Evolutionary conservation across 805 yeast species (phyloP).

Genomic region (Metschnikowia cubensis): DNA sequence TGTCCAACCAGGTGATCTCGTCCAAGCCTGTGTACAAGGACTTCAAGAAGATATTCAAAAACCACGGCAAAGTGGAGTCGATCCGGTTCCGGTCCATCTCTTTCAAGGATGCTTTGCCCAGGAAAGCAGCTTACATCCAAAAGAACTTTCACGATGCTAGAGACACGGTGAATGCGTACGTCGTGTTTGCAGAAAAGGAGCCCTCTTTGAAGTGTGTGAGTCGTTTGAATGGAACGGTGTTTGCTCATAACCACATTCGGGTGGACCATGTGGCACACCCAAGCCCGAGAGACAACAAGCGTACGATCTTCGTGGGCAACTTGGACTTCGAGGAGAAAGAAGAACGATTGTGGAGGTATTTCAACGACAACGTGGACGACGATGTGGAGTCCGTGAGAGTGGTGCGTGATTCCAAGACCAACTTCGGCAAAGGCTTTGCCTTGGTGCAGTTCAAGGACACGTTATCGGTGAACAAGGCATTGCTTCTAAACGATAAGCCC

Average conservation of each 20-base stretch:
- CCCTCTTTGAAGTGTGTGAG: slow-evolving; percentile 45
- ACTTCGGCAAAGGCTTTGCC: slow-evolving; percentile 96
- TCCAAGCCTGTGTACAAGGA: slow-evolving; percentile 56
- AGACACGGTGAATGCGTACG: slow-evolving; percentile 82
- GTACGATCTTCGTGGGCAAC: slow-evolving; percentile 89
- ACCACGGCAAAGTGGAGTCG: slow-evolving; percentile 58
- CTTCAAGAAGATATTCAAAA: slow-evolving; percentile 60
- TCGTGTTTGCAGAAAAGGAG: slow-evolving; percentile 63
- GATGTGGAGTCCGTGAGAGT: slow-evolving; percentile 86
- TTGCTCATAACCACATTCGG: slow-evolving; percentile 72
- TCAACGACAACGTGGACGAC: slow-evolving; percentile 42
- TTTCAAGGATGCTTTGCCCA: slow-evolving; percentile 79
- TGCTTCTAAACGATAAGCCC: slow-evolving; percentile 69
- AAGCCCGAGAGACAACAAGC: slow-evolving; percentile 73
- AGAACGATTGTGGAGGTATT: slow-evolving; percentile 83
- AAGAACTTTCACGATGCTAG: slow-evolving; percentile 72
- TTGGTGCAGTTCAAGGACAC: slow-evolving; percentile 83
- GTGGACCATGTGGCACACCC: slow-evolving; percentile 96
- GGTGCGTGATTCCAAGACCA: slow-evolving; percentile 87
- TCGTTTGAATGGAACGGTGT: slow-evolving; percentile 60
- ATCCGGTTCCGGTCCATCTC: slow-evolving; percentile 91
- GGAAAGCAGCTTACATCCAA: slow-evolving; percentile 85
- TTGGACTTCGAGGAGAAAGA: slow-evolving; percentile 90
- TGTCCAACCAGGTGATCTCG: slow-evolving; percentile 60
- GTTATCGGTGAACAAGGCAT: slow-evolving; percentile 73